Conservation (phyloP, 371 early-diverging fungal genomes). For the Mucor sp. region DNA sequence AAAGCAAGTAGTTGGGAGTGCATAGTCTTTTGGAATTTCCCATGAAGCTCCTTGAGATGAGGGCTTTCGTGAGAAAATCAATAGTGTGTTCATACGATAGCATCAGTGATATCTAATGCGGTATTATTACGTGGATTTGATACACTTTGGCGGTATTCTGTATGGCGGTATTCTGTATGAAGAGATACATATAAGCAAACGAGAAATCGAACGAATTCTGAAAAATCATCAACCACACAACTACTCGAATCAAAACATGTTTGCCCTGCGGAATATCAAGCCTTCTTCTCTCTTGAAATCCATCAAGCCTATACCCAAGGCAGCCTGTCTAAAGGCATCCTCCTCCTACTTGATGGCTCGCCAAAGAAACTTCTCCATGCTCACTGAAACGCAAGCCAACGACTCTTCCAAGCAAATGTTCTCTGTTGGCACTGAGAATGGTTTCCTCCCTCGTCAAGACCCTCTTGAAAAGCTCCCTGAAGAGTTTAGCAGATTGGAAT, state of each 20-base stretch:
- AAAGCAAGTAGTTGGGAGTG: neutral
- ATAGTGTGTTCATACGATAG: neutral
- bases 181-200: constrained; percentile 13
- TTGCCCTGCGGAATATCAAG: constrained; percentile 9
- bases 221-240: neutral
- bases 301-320: neutral
- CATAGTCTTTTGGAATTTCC: neutral
- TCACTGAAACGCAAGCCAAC: constrained; percentile 19
- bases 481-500: constrained; percentile 68
- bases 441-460: constrained; percentile 74
- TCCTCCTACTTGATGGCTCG: neutral
- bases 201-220: neutral
- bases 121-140: constrained; percentile 22
- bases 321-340: neutral
- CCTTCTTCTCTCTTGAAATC: neutral
- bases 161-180: constrained; percentile 17
- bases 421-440: constrained; percentile 68
- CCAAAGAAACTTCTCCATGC: constrained; percentile 13
- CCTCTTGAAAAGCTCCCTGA: constrained; percentile 68
- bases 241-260: neutral
- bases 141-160: constrained; percentile 18
- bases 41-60: neutral
- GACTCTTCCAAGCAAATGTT: constrained; percentile 41
- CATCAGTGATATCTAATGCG: constrained; percentile 5
- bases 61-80: constrained; percentile 3